Base-by-base conservation (phyloP, 1,139 yeast genomes). In the Candida tetrigidarum region DNA sequence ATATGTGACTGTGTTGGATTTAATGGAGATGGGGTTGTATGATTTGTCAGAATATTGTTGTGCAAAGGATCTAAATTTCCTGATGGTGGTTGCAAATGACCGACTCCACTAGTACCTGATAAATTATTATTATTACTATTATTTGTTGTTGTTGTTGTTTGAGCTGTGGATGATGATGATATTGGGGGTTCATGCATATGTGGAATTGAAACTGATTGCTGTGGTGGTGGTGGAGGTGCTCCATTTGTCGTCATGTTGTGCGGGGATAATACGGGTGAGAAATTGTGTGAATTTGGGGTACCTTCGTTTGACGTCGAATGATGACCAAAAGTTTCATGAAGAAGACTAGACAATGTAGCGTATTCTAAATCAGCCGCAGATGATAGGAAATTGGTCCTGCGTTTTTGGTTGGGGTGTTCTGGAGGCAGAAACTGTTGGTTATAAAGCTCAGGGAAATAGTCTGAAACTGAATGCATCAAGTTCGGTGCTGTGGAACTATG, bases 331-430 rank as follows among this genome's bases (percentile, higher is more conserved):
- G 77, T 82, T 49, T 81, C 84, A 43, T 77, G 84, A 29, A 86
- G 75, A 42, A 89, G 86, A 50, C 78, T 82, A n/a, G 95, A 85
- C 34, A 90, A 66, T 2, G 89, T 83, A 4, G 89, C 77, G 57
- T 89, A 88, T 57, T 90, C 97, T 50, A 84, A 70, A 57, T 86
- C 88, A 0, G 93, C 92, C 0, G 96, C 93, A 12, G 83, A 71
- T 1, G 95, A 85, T 49, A 86, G 67, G 58, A 89, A 84, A 44
- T 72, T 74, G 8, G 71, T 67, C 37, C 71, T 53, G 47, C 57
- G 56, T 19, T 44, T 41, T 20, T 36, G 41, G 14, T 38, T 34
- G 44, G 45, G 28, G 18, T 37, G 19, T 19, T 30, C 35, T 28
- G 38, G 19, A 25, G 46, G 33, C 15, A 30, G 50, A 15, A 28